Conservation (phyloP, 1,284 basidiomycete genomes). For the Afroboletus lepidellus region DNA sequence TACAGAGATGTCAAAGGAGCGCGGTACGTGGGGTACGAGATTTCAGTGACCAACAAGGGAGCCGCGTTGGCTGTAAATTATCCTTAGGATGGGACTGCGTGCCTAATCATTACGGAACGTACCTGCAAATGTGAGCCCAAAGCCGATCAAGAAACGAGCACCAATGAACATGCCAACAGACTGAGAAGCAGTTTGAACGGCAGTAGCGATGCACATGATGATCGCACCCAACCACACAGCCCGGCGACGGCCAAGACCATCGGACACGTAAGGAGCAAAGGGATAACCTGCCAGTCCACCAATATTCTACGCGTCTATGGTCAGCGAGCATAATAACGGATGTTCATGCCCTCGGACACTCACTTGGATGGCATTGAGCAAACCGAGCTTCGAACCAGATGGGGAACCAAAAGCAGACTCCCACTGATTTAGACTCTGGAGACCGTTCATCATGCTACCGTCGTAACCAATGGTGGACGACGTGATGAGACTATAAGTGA, state of each 20-base stretch:
- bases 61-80: conserved; percentile 53
- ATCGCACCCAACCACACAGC: conserved; percentile 61
- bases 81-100: background rate
- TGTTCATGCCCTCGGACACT: background rate
- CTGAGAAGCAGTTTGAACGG: conserved; percentile 65
- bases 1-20: conserved; percentile 69
- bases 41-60: conserved; percentile 73
- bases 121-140: conserved; percentile 73
- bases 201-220: conserved; percentile 65
- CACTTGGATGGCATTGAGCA: conserved; percentile 77
- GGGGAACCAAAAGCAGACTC: conserved; percentile 55
- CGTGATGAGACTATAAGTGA: conserved; percentile 56
- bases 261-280: conserved; percentile 68
- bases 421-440: conserved; percentile 67
- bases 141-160: conserved; percentile 77
- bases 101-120: conserved; percentile 14
- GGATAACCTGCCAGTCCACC: conserved; percentile 65
- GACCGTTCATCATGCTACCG: conserved; percentile 75
- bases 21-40: conserved; percentile 75
- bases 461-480: conserved; percentile 77
- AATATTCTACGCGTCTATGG: conserved; percentile 50
- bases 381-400: conserved; percentile 55
- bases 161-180: conserved; percentile 81
- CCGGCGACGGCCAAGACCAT: conserved; percentile 61
- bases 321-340: background rate